Evolutionary conservation across 1,284 basidiomycete genomes (phyloP).

Genomic region (Lignosus rhinocerotis): DNA sequence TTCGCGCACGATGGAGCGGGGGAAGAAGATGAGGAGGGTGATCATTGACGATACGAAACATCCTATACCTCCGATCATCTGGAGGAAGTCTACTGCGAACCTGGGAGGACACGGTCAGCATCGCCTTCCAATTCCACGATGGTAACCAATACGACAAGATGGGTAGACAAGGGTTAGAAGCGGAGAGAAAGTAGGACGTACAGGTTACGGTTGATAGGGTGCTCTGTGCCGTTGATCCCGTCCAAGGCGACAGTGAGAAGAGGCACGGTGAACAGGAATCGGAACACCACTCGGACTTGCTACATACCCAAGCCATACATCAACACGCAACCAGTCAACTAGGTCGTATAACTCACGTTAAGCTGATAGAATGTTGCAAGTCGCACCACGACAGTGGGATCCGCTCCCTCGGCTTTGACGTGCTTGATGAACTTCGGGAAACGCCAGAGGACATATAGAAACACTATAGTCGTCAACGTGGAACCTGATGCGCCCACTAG

Average conservation of each 20-base stretch:
- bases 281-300: slow-evolving; percentile 64
- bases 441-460: slow-evolving; percentile 62
- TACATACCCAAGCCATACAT: slow-evolving; percentile 29
- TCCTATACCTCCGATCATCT: slow-evolving; percentile 68
- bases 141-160: background rate
- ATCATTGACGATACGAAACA: slow-evolving; percentile 75
- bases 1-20: slow-evolving; percentile 65
- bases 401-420: slow-evolving; percentile 69
- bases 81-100: slow-evolving; percentile 52
- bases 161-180: background rate
- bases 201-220: slow-evolving; percentile 52
- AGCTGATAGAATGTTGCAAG: slow-evolving; percentile 71
- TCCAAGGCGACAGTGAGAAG: slow-evolving; percentile 64
- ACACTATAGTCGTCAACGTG: slow-evolving; percentile 61
- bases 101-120: slow-evolving; percentile 1
- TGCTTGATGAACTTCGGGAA: slow-evolving; percentile 69
- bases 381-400: slow-evolving; percentile 67
- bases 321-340: slow-evolving; percentile 1
- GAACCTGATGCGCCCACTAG: slow-evolving; percentile 64
- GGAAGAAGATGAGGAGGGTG: slow-evolving; percentile 78
- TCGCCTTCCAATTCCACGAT: background rate
- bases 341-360: slow-evolving; percentile 51
- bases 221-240: slow-evolving; percentile 45
- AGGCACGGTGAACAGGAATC: slow-evolving; percentile 69
- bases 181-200: slow-evolving; percentile 39